Base-by-base conservation (phyloP, 1,284 basidiomycete species). In the Sporisorium reilianum region DNA sequence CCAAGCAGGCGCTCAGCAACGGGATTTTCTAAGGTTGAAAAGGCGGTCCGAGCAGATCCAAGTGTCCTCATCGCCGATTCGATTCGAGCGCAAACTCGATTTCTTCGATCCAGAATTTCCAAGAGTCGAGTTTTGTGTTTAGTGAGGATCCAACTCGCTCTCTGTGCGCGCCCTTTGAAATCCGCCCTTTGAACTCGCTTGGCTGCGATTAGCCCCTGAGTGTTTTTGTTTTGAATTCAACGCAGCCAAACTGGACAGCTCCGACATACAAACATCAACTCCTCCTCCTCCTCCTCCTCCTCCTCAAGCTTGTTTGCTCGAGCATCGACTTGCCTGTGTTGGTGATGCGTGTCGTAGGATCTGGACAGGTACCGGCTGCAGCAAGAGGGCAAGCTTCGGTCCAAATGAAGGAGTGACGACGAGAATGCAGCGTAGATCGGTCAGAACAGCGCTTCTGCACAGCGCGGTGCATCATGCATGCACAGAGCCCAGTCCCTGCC, bases 361-460 rank as follows among this genome's bases (percentile, higher is more conserved):
- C 16, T 5, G 36, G 16, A 38, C 36, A 16, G 16, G 36, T 5
- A 18, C 36, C 36, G 26, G 26, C 9, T 48, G 46, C 38, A 32
- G 28, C 10, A 22, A 30, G 46, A 48, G n/a, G n/a, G 18, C 45
- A 18, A n/a, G 26, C 18, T 18, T 5, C 16, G 9, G 23, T 6
- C 16, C 32, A 22, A 20, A 22, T 14, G 14, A 6, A 28, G 10
- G 23, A 22, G 36, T 18, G 9, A 14, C 5, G 18, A 12, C 12
- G 38, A 12, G 4, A 49, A 50, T 71, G 68, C 68, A 65, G 34
- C 26, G 68, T 71, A 71, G 68, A 71, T 65, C 55, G 59, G 42
- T 41, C 5, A 46, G 50, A 70, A 57, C 54, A 55, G 63, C 55
- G 54, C 57, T 64, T 42, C 46, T 63, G 65, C 60, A 55, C 26